Percentiles rank a stretch among this genome's conserved stretches.
phyloP scores from a whole-genome alignment of 2,329 filamentous ascomycete species.

The Alternaria atra region DNA sequence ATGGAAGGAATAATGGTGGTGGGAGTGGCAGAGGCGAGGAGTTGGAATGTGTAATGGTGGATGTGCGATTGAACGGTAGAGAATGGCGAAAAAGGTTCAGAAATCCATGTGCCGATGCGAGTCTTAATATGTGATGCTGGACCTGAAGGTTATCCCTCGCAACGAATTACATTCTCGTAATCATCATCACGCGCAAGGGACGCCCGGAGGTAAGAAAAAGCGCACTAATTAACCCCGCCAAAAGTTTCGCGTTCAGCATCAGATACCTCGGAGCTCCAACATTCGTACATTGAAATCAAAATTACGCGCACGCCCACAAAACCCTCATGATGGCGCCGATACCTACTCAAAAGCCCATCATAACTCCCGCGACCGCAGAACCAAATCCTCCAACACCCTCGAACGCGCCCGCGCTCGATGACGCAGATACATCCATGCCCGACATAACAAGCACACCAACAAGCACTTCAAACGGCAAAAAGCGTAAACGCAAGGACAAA shows the following conservation, averaged over 20 bases:
- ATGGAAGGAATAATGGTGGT: too few species aligned
- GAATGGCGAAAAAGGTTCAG: background rate
- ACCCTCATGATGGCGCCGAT: background rate
- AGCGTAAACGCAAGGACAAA: constrained; percentile 24
- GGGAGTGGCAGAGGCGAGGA: background rate
- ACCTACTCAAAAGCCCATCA: background rate
- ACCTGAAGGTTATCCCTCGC: background rate
- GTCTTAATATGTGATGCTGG: background rate
- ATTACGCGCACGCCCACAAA: background rate
- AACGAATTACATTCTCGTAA: background rate
- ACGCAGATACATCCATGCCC: constrained; percentile 1
- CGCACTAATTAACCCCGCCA: constrained; percentile 34
- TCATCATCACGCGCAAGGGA: background rate
- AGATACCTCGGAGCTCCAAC: background rate
- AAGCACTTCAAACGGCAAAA: constrained; percentile 1
- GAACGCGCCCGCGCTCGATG: background rate
- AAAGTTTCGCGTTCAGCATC: constrained; percentile 34
- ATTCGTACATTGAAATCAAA: background rate
- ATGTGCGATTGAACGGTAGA: background rate
- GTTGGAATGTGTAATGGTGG: background rate
- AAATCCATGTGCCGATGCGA: background rate
- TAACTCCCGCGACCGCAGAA: background rate
- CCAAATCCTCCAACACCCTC: background rate
- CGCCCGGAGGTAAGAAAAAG: constrained; percentile 21
- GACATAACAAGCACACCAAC: background rate